A percentile compares a stretch with the other conserved stretches of the same genome.
Conservation (phyloP, 2,329 filamentous ascomycete genomes). For the Tolypocladium pustulatum region DNA sequence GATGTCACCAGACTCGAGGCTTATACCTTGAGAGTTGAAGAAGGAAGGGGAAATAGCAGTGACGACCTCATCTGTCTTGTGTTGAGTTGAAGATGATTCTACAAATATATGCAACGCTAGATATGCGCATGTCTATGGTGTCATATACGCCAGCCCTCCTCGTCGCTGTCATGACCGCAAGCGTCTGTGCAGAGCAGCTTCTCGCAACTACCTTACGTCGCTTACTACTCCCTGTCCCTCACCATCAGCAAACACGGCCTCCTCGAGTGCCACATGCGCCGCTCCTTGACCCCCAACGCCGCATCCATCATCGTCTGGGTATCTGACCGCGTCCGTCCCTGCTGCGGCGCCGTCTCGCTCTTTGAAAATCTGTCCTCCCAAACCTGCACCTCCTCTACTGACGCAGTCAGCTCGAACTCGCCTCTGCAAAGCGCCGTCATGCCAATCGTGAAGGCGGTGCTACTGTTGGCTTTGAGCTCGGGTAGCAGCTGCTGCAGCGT, state of each 20-base stretch:
- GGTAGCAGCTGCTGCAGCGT: conserved; percentile 67
- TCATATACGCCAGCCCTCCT: background rate
- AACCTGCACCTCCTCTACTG: conserved; percentile 67
- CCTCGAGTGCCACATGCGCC: conserved; percentile 55
- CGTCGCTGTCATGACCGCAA: background rate
- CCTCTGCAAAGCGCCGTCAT: conserved; percentile 69
- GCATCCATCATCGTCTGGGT: conserved; percentile 49
- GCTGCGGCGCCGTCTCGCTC: conserved; percentile 11
- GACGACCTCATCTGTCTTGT: background rate
- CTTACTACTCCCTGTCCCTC: conserved; percentile 1
- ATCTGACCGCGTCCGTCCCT: conserved; percentile 33
- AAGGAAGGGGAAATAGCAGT: too few relatives aligned
- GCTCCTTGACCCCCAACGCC: conserved; percentile 46
- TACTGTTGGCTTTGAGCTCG: conserved; percentile 46
- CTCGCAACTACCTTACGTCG: background rate
- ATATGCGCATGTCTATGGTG: background rate
- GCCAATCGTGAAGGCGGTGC: conserved; percentile 53
- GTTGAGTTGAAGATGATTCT: background rate
- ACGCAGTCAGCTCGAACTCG: conserved; percentile 71
- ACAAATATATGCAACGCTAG: background rate
- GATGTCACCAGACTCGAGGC: too few relatives aligned
- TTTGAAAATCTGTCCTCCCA: conserved; percentile 23
- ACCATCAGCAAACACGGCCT: conserved; percentile 46
- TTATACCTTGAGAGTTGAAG: too few relatives aligned
- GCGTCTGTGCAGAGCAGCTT: background rate